Conservation (phyloP, 2,329 filamentous ascomycete species). For the Paecilomyces variotii region DNA sequence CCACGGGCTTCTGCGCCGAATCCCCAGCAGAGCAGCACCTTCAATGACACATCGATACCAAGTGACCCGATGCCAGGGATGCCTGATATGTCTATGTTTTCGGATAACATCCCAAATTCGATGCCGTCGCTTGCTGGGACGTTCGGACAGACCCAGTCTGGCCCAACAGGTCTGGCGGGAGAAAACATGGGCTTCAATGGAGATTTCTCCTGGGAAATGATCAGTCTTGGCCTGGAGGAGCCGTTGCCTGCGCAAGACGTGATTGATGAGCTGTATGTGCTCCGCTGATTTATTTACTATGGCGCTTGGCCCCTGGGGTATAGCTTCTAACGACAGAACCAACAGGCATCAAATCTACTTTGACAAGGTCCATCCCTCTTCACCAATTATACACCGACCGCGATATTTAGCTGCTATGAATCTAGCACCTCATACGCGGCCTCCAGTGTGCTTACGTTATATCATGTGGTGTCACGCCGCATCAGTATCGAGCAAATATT, state of each 20-base stretch:
- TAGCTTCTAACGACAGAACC: constrained; percentile 12
- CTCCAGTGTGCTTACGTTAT: constrained; percentile 82
- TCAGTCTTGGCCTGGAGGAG: constrained; percentile 74
- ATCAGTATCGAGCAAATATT: constrained; percentile 73
- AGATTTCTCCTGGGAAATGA: constrained; percentile 74
- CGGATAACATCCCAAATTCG: constrained; percentile 12
- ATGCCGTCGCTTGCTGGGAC: constrained; percentile 19
- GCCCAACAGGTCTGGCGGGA: constrained; percentile 12
- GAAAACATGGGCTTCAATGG: constrained; percentile 16
- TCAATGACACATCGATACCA: constrained; percentile 14
- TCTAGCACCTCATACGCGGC: constrained; percentile 74
- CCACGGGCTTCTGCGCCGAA: constrained; percentile 23
- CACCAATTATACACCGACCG: constrained; percentile 83
- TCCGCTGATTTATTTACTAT: neutral
- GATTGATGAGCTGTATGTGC: constrained; percentile 69
- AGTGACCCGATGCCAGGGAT: constrained; percentile 22
- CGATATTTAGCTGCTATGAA: constrained; percentile 85
- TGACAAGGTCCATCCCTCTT: constrained; percentile 75
- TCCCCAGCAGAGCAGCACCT: constrained; percentile 8
- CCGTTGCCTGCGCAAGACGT: constrained; percentile 68
- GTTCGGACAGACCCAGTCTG: constrained; percentile 12
- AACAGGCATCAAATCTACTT: constrained; percentile 76
- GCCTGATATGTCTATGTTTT: constrained; percentile 16
- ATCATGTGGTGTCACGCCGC: constrained; percentile 96
- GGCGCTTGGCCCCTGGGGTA: neutral